Evolutionary conservation across 2,329 filamentous ascomycete genomes (phyloP).

Genomic region (Aspergillus oerlinghausenensis): DNA sequence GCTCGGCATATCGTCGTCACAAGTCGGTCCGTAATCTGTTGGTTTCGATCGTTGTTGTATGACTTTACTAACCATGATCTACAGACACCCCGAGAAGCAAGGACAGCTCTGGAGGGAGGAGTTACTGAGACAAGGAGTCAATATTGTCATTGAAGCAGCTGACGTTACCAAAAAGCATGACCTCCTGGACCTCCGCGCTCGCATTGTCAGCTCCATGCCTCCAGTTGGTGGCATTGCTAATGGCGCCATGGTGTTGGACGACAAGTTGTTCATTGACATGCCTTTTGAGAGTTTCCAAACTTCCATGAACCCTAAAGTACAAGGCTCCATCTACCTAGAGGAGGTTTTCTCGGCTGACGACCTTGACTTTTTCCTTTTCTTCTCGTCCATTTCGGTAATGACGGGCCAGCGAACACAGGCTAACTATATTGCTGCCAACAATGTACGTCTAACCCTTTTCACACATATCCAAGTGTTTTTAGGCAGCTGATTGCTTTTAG

Average conservation of each 20-base stretch:
- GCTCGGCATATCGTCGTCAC: slow-evolving; percentile 26
- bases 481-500: slow-evolving; percentile 4
- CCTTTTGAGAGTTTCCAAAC: slow-evolving; percentile 6
- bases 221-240: slow-evolving; percentile 23
- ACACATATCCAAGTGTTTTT: not conserved
- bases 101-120: slow-evolving; percentile 3
- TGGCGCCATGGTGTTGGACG: slow-evolving; percentile 19
- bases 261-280: slow-evolving; percentile 14
- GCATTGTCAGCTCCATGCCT: slow-evolving; percentile 9
- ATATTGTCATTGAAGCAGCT: slow-evolving; percentile 4
- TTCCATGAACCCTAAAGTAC: slow-evolving; percentile 15
- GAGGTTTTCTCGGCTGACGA: slow-evolving; percentile 15
- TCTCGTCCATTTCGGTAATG: slow-evolving; percentile 36
- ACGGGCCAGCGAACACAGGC: slow-evolving; percentile 37
- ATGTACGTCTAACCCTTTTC: not conserved
- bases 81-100: slow-evolving; percentile 2
- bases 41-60: slow-evolving; percentile 7
- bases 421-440: slow-evolving; percentile 38
- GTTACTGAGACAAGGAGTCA: slow-evolving; percentile 4
- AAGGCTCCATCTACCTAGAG: slow-evolving; percentile 14
- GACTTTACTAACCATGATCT: not conserved
- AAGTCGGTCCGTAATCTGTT: slow-evolving; percentile 18
- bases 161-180: slow-evolving; percentile 5
- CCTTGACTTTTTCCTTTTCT: slow-evolving; percentile 33
- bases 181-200: slow-evolving; percentile 3